phyloP scores from a whole-genome alignment of 1,284 basidiomycete genomes.

The Laetiporus sulphureus region DNA sequence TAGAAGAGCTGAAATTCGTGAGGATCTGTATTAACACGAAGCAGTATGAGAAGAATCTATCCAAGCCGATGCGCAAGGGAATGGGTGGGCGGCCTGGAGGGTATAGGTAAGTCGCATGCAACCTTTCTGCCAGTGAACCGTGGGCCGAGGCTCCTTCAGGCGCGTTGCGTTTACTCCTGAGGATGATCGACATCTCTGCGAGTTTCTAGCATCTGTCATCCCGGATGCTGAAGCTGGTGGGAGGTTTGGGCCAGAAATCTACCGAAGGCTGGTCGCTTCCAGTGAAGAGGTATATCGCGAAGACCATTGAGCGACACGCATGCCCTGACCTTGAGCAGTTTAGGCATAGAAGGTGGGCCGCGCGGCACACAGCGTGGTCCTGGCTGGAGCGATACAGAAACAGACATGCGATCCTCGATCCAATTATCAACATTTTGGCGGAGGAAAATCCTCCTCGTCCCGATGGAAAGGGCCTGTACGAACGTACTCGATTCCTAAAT shows the following conservation, averaged over 20 bases:
- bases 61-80: constrained; percentile 2
- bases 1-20: constrained; percentile 15
- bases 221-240: constrained; percentile 67
- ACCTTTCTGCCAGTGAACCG: background rate
- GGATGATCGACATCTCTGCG: constrained; percentile 59
- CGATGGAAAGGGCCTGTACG: constrained; percentile 17
- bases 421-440: constrained; percentile 48
- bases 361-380: constrained; percentile 67
- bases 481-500: constrained; percentile 4
- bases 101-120: background rate
- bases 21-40: constrained; percentile 14
- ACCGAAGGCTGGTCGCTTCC: no score
- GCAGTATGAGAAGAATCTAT: constrained; percentile 10
- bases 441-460: constrained; percentile 27
- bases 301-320: no score
- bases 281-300: no score
- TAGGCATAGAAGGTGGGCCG: constrained; percentile 42
- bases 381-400: constrained; percentile 77
- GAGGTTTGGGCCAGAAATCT: constrained; percentile 62
- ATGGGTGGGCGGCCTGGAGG: constrained; percentile 6
- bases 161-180: constrained; percentile 61
- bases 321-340: background rate
- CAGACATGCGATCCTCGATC: constrained; percentile 48
- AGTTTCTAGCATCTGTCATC: constrained; percentile 64
- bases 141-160: constrained; percentile 30